Base-by-base conservation (phyloP, 2,329 filamentous ascomycete genomes). In the Aspergillus ochraceus region DNA sequence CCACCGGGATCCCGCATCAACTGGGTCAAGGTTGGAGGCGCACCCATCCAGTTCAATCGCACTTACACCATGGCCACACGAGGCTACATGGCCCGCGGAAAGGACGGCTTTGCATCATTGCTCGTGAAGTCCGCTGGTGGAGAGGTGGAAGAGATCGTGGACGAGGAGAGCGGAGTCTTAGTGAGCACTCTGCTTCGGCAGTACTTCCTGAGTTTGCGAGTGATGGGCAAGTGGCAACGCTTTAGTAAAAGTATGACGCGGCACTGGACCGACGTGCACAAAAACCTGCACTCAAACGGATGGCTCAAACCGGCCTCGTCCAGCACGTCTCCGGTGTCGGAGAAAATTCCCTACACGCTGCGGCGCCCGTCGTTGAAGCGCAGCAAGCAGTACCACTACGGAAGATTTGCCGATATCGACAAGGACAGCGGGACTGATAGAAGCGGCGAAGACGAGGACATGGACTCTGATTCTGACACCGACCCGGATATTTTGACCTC, bases 71-170 rank as follows among this genome's bases (percentile, higher is more conserved):
- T 97, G 2, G 89, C 88, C 9, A 97, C 92, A 0, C 81, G 92
- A 58, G 92, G 91, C 0, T 97, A 97, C 72, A 96, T 97, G 92
- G 89, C 85, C 4, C 85, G 91, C 39, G 92, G 92, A 20, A 95
- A 94, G 74, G 92, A 97, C 66, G 92, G 92, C 2, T 97, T 90
- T 75, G 85, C 84, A 2, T 88, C 88, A 51, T 82, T 97, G 1
- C 83, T 94, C n/a, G 86, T 91, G 32, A 78, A 89, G 65, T 85
- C 88, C 3, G 89, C 91, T 73, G 92, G 92, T 26, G 92, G 92
- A 17, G 78, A 84, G 3, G 90, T 88, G 1, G 87, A 92, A 66
- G 90, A 93, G 71, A 78, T 97, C 17, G 88, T 97, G 5, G 88
- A 87, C 30, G 92, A 96, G 70, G 92, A 97, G 72, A 93, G 90